These are phyloP conservation scores for Blastobotrys elegans DNA, from an alignment of 1,139 yeast species.

Conservation along the genomic window DNA sequence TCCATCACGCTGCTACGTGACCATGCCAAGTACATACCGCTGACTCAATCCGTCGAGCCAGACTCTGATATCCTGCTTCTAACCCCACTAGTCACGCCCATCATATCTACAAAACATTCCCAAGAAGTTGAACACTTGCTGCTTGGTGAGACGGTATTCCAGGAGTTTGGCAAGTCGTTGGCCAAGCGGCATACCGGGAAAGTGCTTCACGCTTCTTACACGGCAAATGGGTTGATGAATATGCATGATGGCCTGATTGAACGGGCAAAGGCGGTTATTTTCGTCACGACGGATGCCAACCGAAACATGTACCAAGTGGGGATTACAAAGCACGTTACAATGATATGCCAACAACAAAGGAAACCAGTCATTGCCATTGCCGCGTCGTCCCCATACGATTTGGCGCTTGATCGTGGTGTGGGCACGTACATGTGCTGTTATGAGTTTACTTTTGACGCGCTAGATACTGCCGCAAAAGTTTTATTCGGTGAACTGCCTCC, in stretches of 20 bases:
- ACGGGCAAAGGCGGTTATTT: constrained; percentile 51
- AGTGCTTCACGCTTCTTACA: constrained; percentile 57
- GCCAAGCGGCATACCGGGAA: constrained; percentile 37
- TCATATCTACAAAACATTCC: constrained; percentile 26
- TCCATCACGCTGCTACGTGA: constrained; percentile 57
- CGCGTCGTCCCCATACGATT: constrained; percentile 61
- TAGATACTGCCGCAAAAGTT: constrained; percentile 47
- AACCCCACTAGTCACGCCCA: constrained; percentile 51
- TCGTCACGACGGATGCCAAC: constrained; percentile 58
- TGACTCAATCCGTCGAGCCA: constrained; percentile 41
- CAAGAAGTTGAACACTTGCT: constrained; percentile 32
- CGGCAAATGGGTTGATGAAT: constrained; percentile 59
- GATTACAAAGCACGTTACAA: constrained; percentile 53
- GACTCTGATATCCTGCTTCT: constrained; percentile 42
- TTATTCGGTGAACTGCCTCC: constrained; percentile 53
- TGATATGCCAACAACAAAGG: constrained; percentile 49
- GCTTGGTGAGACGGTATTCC: constrained; percentile 57
- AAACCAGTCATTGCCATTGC: constrained; percentile 60
- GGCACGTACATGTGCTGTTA: constrained; percentile 59
- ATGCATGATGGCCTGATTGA: constrained; percentile 56
- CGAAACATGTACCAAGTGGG: constrained; percentile 65
- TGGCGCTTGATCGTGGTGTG: constrained; percentile 50
- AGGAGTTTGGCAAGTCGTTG: constrained; percentile 32
- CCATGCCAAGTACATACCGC: constrained; percentile 48
- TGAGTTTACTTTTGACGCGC: constrained; percentile 53